Evolutionary conservation across 164 flowering plant genomes (phyloP).

Genomic region (Aristolochia californica): DNA sequence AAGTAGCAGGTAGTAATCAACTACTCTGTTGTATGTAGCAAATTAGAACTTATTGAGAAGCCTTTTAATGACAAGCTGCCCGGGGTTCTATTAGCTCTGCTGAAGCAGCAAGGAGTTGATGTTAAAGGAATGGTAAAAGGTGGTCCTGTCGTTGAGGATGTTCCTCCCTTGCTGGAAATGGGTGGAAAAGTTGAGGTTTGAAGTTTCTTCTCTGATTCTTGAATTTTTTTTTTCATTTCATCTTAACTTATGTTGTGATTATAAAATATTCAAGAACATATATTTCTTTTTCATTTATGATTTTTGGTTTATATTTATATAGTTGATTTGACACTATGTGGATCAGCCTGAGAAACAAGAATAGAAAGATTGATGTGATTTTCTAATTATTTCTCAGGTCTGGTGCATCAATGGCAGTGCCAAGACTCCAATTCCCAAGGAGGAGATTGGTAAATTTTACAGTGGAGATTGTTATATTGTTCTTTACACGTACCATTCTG

Average conservation of each 20-base stretch:
- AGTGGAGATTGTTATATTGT: constrained; percentile 94
- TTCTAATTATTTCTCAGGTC: constrained; percentile 40
- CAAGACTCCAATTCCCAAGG: constrained; percentile 73
- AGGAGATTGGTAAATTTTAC: constrained; percentile 90
- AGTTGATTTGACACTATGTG: too few relatives aligned
- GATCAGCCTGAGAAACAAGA: not conserved
- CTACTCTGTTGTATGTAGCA: not conserved
- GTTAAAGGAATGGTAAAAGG: constrained; percentile 67
- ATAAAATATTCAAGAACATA: too few relatives aligned
- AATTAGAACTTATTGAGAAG: not conserved
- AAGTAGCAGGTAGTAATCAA: constrained; percentile 74
- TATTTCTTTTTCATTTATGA: too few relatives aligned
- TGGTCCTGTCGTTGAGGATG: constrained; percentile 72
- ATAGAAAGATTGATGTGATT: not conserved
- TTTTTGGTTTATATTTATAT: too few relatives aligned
- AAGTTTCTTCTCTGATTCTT: constrained; percentile 1
- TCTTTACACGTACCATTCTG: constrained; percentile 85
- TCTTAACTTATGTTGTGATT: not conserved
- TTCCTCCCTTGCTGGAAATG: constrained; percentile 87
- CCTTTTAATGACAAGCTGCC: constrained; percentile 8
- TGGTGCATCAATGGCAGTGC: constrained; percentile 90
- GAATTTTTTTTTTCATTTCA: not conserved
- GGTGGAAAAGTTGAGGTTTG: constrained; percentile 93
- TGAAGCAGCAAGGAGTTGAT: constrained; percentile 97
- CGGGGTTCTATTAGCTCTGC: constrained; percentile 47